Percentiles rank a stretch among this genome's conserved stretches.
Evolutionary conservation across 495 filamentous ascomycete genomes (phyloP).

Genomic region (Talaromyces proteolyticus): DNA sequence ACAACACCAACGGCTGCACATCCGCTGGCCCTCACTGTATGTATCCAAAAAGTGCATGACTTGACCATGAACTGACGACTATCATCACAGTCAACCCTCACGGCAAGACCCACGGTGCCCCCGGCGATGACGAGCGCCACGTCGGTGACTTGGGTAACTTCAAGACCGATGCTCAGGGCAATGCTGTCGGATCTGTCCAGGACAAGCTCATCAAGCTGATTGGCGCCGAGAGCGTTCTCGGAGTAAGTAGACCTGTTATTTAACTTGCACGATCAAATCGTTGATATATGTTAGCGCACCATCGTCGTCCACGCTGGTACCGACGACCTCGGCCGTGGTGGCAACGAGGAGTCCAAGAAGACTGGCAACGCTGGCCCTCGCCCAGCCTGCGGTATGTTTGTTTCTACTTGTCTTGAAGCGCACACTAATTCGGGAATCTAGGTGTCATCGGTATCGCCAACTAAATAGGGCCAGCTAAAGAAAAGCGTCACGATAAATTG

Average conservation of each 20-base stretch:
- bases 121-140: conserved; percentile 74
- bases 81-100: conserved; percentile 89
- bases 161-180: conserved; percentile 87
- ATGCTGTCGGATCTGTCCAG: conserved; percentile 65
- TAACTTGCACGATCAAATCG: no score
- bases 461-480: conserved; percentile 16
- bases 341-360: conserved; percentile 88
- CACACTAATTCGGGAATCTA: conserved; percentile 24
- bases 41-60: conserved; percentile 19
- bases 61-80: conserved; percentile 1
- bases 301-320: conserved; percentile 92
- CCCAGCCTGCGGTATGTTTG: conserved; percentile 83
- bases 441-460: conserved; percentile 85
- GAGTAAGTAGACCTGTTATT: no score
- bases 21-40: conserved; percentile 93
- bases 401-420: no score
- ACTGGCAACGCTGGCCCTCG: conserved; percentile 91
- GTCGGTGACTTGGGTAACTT: conserved; percentile 97
- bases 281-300: no score
- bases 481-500: background rate
- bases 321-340: conserved; percentile 90
- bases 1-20: conserved; percentile 99
- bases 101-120: conserved; percentile 86
- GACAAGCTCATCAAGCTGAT: conserved; percentile 91
- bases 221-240: conserved; percentile 89